A percentile compares a stretch with the other conserved stretches of the same genome.
These are phyloP conservation scores for Pseudopithomyces chartarum DNA, from an alignment of 2,329 filamentous ascomycete species.

Conservation along the genomic window DNA sequence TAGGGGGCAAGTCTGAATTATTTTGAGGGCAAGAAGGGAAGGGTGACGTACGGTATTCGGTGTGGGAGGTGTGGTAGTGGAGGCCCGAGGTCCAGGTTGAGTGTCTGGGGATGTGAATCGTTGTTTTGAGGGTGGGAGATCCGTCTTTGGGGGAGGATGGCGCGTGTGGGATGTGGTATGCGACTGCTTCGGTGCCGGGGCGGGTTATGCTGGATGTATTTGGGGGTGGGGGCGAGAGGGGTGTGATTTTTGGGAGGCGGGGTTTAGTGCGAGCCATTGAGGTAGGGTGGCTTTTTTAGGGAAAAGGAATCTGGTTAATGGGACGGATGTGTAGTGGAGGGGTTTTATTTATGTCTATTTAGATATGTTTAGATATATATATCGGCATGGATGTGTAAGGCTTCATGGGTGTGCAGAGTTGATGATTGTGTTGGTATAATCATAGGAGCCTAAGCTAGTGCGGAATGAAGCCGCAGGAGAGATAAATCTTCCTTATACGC, in stretches of 20 bases:
- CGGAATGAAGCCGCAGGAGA: too few species aligned
- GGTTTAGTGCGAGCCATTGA: not conserved
- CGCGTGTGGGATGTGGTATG: slow-evolving; percentile 45
- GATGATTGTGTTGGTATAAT: not conserved
- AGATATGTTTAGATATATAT: not conserved
- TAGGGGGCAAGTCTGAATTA: too few species aligned
- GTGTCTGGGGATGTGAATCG: slow-evolving; percentile 49
- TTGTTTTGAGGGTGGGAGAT: slow-evolving; percentile 33
- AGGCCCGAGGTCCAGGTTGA: slow-evolving; percentile 56
- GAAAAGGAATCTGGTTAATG: not conserved
- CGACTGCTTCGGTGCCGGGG: slow-evolving; percentile 22
- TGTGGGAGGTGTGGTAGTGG: slow-evolving; percentile 57
- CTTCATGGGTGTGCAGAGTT: not conserved
- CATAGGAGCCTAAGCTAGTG: too few species aligned
- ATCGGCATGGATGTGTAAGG: too few species aligned
- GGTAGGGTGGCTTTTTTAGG: too few species aligned
- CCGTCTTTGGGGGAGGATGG: slow-evolving; percentile 11
- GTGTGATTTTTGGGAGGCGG: not conserved
- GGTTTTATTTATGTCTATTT: not conserved
- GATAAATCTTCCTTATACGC: too few species aligned
- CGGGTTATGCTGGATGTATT: slow-evolving; percentile 21
- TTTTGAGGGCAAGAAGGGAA: too few species aligned
- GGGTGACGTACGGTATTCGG: slow-evolving; percentile 43
- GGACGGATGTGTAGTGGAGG: not conserved
- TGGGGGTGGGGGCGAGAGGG: slow-evolving; percentile 9